These are phyloP conservation scores for Salpingoeca rosetta DNA, from an alignment of 78 protist genomes.

Conservation along the genomic window DNA sequence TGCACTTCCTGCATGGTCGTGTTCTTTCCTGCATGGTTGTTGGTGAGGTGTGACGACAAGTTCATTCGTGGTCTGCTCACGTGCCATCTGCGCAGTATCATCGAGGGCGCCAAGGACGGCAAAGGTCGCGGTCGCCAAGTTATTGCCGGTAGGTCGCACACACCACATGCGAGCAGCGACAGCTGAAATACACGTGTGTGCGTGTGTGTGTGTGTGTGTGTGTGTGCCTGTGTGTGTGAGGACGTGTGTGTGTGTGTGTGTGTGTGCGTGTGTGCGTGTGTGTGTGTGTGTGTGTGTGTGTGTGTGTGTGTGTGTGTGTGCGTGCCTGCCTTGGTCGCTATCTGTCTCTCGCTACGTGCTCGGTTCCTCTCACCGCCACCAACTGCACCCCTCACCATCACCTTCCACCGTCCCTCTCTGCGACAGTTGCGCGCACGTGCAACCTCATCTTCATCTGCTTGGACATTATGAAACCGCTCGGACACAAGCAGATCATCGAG, in stretches of 20 bases:
- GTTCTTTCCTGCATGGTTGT: too few species aligned
- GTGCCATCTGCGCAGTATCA: too few species aligned
- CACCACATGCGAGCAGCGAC: neutral
- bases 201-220: too few species aligned
- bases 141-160: conserved; percentile 26
- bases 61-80: too few species aligned
- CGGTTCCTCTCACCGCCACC: too few species aligned
- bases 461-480: conserved; percentile 89
- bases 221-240: too few species aligned
- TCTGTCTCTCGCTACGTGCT: too few species aligned
- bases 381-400: too few species aligned
- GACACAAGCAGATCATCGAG: conserved; percentile 85
- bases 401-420: too few species aligned
- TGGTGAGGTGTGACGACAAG: too few species aligned
- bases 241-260: neutral
- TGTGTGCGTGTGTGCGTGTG: neutral
- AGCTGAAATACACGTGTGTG: neutral
- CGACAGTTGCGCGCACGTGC: conserved; percentile 97
- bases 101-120: conserved; percentile 98
- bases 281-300: neutral
- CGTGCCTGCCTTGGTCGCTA: neutral
- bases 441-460: conserved; percentile 84
- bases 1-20: too few species aligned
- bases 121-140: conserved; percentile 97
- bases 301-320: neutral